Evolutionary conservation across 163 green algal species (phyloP).

Genomic region (Volvox carteri): DNA sequence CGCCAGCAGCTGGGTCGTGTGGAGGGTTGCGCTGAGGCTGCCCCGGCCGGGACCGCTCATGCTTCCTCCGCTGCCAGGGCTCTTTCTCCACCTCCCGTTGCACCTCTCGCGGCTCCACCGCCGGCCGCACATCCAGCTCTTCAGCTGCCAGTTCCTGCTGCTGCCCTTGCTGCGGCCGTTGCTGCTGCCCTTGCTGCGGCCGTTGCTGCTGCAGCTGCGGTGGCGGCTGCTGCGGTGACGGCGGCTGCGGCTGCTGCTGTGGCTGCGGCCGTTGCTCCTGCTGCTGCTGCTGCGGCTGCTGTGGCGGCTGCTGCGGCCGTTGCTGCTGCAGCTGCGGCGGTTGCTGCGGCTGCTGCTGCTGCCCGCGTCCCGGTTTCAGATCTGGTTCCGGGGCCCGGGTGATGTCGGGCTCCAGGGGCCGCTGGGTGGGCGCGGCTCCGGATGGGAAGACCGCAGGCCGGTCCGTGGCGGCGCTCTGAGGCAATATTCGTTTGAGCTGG

Average conservation of each 20-base stretch:
- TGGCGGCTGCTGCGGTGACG: neutral
- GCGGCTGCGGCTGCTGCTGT: neutral
- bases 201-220: neutral
- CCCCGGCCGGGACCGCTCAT: neutral
- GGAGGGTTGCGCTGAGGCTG: neutral
- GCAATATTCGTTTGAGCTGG: slow-evolving; percentile 11
- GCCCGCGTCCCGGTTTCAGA: neutral
- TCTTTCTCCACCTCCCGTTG: too few relatives aligned
- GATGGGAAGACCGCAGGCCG: neutral
- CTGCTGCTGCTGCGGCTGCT: too few relatives aligned
- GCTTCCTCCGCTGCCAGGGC: neutral
- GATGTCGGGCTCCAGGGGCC: neutral
- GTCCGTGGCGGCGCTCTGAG: neutral
- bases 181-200: too few relatives aligned
- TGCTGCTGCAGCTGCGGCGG: neutral
- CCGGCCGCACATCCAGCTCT: neutral
- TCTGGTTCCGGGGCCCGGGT: neutral
- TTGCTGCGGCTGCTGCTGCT: neutral
- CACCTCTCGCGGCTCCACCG: neutral
- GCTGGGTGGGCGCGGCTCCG: neutral
- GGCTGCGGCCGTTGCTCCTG: too few relatives aligned
- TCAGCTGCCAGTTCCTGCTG: neutral
- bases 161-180: neutral
- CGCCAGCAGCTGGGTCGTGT: neutral
- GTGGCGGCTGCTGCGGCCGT: too few relatives aligned